phyloP scores from a whole-genome alignment of 179 eudicot genomes.

The Beta corolliflora region DNA sequence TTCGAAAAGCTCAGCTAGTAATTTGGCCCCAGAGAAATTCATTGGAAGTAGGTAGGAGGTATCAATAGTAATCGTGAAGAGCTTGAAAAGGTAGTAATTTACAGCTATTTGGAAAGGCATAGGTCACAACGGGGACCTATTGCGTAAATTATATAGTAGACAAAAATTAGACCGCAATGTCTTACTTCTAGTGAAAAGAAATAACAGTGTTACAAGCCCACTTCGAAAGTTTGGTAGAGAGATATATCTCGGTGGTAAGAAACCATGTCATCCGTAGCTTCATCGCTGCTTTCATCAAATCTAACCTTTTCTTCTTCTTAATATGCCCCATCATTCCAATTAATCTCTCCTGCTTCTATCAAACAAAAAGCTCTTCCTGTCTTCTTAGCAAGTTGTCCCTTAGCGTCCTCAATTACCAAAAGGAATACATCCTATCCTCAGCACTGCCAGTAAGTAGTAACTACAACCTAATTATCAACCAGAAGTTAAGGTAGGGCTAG shows the following conservation, averaged over 20 bases:
- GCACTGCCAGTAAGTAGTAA: background rate
- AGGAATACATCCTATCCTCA: background rate
- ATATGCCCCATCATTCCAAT: background rate
- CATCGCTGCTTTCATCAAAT: background rate
- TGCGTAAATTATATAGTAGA: too few relatives aligned
- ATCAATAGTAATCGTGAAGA: too few relatives aligned
- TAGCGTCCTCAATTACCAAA: background rate
- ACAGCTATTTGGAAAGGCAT: too few relatives aligned
- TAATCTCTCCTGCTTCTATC: background rate
- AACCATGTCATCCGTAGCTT: background rate
- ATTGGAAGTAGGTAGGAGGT: too few relatives aligned
- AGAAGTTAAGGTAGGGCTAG: slow-evolving; percentile 11
- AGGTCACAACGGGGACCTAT: too few relatives aligned
- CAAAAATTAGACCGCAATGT: background rate
- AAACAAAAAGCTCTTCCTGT: background rate
- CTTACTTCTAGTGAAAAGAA: background rate
- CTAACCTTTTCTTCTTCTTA: background rate
- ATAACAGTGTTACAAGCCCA: background rate
- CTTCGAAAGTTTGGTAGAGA: background rate
- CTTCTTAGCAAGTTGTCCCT: background rate
- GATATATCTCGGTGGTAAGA: background rate
- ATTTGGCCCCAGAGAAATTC: too few relatives aligned
- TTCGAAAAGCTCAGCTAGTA: too few relatives aligned
- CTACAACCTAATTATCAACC: background rate
- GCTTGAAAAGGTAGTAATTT: too few relatives aligned